Evolutionary conservation across 306 rosid species (phyloP), one percentile per base, ranked within the genome.

Genomic region (Acacia acuminata): DNA sequence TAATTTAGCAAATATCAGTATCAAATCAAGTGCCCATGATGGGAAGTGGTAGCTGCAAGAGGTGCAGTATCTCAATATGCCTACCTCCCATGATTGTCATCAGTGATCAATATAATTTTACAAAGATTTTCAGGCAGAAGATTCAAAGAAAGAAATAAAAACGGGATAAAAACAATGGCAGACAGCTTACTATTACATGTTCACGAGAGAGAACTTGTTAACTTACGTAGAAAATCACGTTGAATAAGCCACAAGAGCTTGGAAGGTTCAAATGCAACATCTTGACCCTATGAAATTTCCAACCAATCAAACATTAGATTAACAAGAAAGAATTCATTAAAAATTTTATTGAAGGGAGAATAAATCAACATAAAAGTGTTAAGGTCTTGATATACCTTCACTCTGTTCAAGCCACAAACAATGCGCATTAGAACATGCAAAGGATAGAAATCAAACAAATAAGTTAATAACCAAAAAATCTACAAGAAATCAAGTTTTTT

Each of bases 221-320:
- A 87, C 98, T 89, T 89, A 96, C 99, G 94, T 76, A 96, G 90
- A 84, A 96, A 96, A 88, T 96, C 99, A 82, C 99, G 99, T 83
- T 96, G 99, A 83, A 96, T 96, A 75, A 96, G 99, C 99, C 99
- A 96, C 88, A 96, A 84, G 75, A 96, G 97, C 89, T 91, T 96
- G 79, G 99, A 92, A 84, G 99, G 99, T 90, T 96, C 98, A 90
- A 96, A 96, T 81, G 99, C 99, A 84, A 93, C 83, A 85, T 93
- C 99, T 82, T 94, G 92, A 27, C 99, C 99, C 99, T 96, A 83
- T 55, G 83, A 86, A 85, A 82, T 68, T 79, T 67, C 58, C 82
- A 19, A 63, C 14, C 20, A 91, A 64, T 74, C 80, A 82, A 69
- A 80, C 25, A 38, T 27, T 30, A 50, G 79, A 78, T 72, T 58